These are phyloP conservation scores for Cenchrus americanus DNA, from an alignment of 176 grass and related monocot genomes.

Conservation along the genomic window DNA sequence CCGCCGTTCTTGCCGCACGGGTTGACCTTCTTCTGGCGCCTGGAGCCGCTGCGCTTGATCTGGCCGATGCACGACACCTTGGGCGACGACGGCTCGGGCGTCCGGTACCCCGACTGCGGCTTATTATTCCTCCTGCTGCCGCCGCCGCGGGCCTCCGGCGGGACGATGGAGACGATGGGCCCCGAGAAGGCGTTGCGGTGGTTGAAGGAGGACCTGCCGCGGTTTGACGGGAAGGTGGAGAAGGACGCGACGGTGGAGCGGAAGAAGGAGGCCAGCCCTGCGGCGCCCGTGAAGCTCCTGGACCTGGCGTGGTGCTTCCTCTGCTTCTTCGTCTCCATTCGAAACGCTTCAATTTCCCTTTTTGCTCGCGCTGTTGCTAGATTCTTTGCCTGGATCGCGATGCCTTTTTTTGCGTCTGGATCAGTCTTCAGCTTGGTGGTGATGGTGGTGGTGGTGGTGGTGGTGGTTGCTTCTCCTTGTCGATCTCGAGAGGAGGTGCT, in stretches of 20 bases:
- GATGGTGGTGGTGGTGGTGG: background rate
- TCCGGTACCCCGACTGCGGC: conserved; percentile 32
- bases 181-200: conserved; percentile 78
- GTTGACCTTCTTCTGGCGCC: conserved; percentile 47
- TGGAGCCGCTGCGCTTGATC: conserved; percentile 65
- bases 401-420: background rate
- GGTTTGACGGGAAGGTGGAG: conserved; percentile 28
- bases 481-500: background rate
- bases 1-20: conserved; percentile 51
- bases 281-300: conserved; percentile 37
- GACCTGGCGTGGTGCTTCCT: conserved; percentile 46
- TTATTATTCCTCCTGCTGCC: background rate
- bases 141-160: conserved; percentile 63
- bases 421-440: background rate
- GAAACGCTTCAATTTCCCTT: too few species aligned
- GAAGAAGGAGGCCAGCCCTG: conserved; percentile 60
- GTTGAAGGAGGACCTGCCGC: conserved; percentile 46
- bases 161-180: conserved; percentile 71
- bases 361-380: background rate
- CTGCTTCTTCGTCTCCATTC: conserved; percentile 30
- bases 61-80: conserved; percentile 91
- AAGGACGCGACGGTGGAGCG: conserved; percentile 57
- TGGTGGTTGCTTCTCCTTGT: conserved; percentile 3
- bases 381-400: background rate
- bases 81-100: conserved; percentile 83